These are phyloP conservation scores for Endocladia muricata DNA, from an alignment of 31 red algal genomes.

Conservation along the genomic window DNA sequence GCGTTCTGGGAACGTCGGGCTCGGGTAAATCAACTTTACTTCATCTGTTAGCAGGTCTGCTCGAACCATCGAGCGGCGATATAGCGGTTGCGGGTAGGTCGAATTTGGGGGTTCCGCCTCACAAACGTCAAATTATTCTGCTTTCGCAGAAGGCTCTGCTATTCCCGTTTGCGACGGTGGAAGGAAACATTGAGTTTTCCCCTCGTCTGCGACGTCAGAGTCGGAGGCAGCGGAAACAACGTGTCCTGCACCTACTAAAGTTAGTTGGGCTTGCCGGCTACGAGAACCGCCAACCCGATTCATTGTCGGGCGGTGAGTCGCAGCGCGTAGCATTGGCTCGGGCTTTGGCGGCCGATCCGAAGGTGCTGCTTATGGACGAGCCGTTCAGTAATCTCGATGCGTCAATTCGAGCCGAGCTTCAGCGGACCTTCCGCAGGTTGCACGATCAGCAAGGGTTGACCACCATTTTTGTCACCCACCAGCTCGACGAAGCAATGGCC, in stretches of 20 bases:
- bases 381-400: constrained; percentile 40
- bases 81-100: neutral
- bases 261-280: neutral
- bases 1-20: neutral
- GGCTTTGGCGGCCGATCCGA: constrained; percentile 46
- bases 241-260: neutral
- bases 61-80: neutral
- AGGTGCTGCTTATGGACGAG: constrained; percentile 77
- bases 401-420: constrained; percentile 11
- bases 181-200: neutral
- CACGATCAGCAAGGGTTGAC: constrained; percentile 10
- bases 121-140: neutral
- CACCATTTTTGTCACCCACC: constrained; percentile 43
- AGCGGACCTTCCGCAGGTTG: neutral
- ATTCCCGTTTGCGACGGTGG: neutral
- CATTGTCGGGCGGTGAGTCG: constrained; percentile 51
- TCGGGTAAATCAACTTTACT: neutral
- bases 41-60: neutral
- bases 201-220: neutral
- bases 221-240: neutral
- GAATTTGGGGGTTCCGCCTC: neutral
- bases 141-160: neutral
- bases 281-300: neutral
- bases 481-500: constrained; percentile 24
- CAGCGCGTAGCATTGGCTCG: constrained; percentile 78